These are phyloP conservation scores for Teratosphaeria gauchensis DNA, from an alignment of 2,329 filamentous ascomycete species.

Conservation along the genomic window DNA sequence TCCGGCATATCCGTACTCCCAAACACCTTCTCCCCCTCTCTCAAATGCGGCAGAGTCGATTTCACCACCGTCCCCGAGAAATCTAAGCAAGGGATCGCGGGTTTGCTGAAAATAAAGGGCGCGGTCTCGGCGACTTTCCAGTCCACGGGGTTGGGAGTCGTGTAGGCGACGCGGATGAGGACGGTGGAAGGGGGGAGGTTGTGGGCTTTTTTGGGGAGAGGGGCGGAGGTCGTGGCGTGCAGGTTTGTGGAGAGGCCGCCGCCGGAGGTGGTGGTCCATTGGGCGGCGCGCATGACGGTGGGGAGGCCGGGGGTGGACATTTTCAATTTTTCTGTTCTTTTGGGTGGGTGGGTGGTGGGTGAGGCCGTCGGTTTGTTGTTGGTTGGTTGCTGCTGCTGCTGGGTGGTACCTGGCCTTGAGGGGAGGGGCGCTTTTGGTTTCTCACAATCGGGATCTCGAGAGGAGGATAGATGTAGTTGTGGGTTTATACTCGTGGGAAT, in stretches of 20 bases:
- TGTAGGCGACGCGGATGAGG: conserved; percentile 29
- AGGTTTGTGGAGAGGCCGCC: conserved; percentile 28
- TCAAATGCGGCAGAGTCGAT: conserved; percentile 19
- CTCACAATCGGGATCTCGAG: too few species aligned
- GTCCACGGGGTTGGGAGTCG: conserved; percentile 42
- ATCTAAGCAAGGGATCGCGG: conserved; percentile 32
- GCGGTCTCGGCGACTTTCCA: conserved; percentile 38
- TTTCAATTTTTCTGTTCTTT: too few species aligned
- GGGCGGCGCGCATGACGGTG: conserved; percentile 20
- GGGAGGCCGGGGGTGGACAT: conserved; percentile 7
- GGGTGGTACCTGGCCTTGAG: too few species aligned
- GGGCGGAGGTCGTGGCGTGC: conserved; percentile 18
- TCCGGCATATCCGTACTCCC: conserved; percentile 25
- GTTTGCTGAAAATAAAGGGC: conserved; percentile 5
- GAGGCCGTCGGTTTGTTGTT: too few species aligned
- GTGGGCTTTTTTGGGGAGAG: conserved; percentile 10
- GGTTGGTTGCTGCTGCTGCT: too few species aligned
- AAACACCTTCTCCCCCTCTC: conserved; percentile 32
- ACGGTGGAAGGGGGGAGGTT: neutral
- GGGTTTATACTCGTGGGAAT: too few species aligned
- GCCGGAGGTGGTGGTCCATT: conserved; percentile 15
- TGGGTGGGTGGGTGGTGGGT: too few species aligned
- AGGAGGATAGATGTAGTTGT: too few species aligned
- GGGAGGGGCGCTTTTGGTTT: too few species aligned
- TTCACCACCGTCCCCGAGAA: conserved; percentile 41